Evolutionary conservation across 345 rosid species (phyloP), one percentile per base, ranked within the genome.

Genomic region (Citrus sp.): DNA sequence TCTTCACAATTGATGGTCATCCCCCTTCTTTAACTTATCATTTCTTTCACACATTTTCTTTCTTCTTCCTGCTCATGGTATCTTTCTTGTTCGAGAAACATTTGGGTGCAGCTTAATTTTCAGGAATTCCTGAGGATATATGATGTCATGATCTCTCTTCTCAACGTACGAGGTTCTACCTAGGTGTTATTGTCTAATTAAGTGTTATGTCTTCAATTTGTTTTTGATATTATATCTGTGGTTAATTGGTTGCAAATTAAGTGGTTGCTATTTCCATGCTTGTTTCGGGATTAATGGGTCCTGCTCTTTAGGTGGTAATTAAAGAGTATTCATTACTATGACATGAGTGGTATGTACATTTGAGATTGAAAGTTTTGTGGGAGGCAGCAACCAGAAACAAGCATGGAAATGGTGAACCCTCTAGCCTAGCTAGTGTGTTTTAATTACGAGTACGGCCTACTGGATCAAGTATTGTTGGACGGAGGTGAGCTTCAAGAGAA

Each of bases 1-100:
- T 25, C 92, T 89, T 80, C 94, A 91, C 85, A 91, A 91, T 74
- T 91, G 86, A 88, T 5, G 7, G 14, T 27, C 18, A 60, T 4
- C 28, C 27, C 28, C 28, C 6, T 1, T 28, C 6, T 18, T 62
- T 28, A 12, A 12, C 18, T 62, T 61, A 61, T 60, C 13, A 61
- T 10, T 62, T 62, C 66, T 12, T 62, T 62, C 28, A 62, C 66
- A 12, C 66, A 21, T 40, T 67, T 32, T 25, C 58, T 54, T 54
- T 54, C 22, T 13, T 46, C 18, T 46, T 46, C 51, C 4, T 46
- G 18, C 51, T 46, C 51, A 13, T 3, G 51, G 51, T 46, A 13
- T 46, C 18, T 46, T 46, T 46, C 51, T 46, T 46, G 51, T 46
- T 46, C 51, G 13, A 13, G 51, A 46, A 46, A 46, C 51, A 13